Base-by-base conservation (phyloP, 2,329 filamentous ascomycete genomes). In the Aspergillus versicolor region DNA sequence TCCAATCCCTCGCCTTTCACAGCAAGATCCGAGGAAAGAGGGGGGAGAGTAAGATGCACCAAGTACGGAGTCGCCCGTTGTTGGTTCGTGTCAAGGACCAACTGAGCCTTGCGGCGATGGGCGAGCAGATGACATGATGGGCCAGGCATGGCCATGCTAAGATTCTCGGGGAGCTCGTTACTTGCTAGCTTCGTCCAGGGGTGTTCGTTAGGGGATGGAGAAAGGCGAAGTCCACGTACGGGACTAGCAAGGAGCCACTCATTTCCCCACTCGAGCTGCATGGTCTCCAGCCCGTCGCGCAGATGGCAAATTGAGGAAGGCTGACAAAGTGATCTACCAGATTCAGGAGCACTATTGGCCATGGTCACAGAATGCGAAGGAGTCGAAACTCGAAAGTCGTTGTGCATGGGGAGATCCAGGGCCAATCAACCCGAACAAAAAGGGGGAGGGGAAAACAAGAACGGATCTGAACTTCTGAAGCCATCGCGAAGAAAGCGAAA, bases 121-220 rank as follows among this genome's bases (percentile, higher is more conserved):
- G 41, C 56, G 48, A 58, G 48, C 54, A 56, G 48, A 58, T 48
- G 52, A 53, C 54, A 45, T 61, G 54, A 56, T 52, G 56, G 48
- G 45, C 53, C 40, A 37, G 43, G 19, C 15, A 43, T 40, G 52
- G 53, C 49, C 56, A 60, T 62, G 51, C 55, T 58, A 54, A 56
- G 57, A 53, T 53, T 46, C 13, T 22, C 42, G 30, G 21, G 56
- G 27, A 21, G n/a, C 61, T 60, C 58, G 49, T 52, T 51, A 43
- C 44, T 3, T 47, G 42, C 61, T 63, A 63, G 61, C 54, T 57
- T 57, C 50, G 32, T 57, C 60, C 66, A 69, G 67, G 68, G 69
- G 67, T 61, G 68, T 72, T 71, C 67, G 64, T 69, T 67, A 69
- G 67, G 61, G 50, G 59, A 65, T 63, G 68, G 68, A 66, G 66